phyloP scores from a whole-genome alignment of 345 rosid species.

The Lepidium africanum region DNA sequence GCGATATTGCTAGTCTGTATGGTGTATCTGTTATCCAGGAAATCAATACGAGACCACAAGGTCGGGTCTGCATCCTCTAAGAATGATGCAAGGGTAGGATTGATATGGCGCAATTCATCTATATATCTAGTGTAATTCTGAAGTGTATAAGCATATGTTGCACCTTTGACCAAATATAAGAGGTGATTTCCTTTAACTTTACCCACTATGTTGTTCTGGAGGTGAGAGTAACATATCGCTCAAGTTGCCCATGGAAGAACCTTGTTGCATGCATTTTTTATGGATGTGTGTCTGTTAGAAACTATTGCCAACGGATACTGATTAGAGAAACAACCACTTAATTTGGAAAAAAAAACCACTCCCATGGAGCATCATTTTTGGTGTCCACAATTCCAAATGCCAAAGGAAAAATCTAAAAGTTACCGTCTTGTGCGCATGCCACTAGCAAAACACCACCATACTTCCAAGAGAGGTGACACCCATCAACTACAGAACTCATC shows the following conservation, averaged over 20 bases:
- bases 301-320: neutral
- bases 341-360: neutral
- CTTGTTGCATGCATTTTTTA: neutral
- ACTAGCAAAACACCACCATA: neutral
- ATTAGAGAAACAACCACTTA: neutral
- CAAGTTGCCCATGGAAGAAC: neutral
- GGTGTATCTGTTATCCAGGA: no score
- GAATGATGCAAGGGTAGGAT: no score
- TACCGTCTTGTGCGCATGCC: neutral
- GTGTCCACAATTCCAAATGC: neutral
- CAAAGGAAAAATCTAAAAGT: neutral
- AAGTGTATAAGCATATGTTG: neutral
- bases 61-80: no score
- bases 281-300: neutral
- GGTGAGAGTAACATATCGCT: neutral
- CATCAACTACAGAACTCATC: neutral
- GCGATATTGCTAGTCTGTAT: no score
- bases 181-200: neutral
- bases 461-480: neutral
- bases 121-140: neutral
- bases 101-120: rapidly evolving
- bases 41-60: no score
- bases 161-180: neutral
- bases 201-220: neutral
- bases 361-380: no score